A percentile compares a stretch with the other conserved stretches of the same genome.
phyloP scores from a whole-genome alignment of 805 yeast species.

The Torulaspora maleeae region DNA sequence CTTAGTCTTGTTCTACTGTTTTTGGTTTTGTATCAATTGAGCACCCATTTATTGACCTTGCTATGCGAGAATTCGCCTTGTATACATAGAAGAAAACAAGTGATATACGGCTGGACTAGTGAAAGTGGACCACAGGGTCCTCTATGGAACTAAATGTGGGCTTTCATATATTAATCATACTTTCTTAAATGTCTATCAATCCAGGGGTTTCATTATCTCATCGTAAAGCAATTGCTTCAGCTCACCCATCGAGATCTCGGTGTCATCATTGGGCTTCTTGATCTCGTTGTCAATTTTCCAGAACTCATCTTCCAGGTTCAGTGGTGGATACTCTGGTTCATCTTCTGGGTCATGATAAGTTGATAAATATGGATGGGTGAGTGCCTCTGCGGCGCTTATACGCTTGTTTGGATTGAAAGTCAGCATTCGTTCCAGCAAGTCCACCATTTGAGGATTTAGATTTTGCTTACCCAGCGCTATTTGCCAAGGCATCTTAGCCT shows the following conservation, averaged over 20 bases:
- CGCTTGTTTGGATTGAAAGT: conserved; percentile 73
- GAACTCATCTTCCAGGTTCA: conserved; percentile 36
- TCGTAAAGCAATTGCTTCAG: conserved; percentile 72
- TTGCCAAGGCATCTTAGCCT: conserved; percentile 48
- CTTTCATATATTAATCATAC: background rate
- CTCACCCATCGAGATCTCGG: conserved; percentile 67
- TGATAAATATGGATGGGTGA: conserved; percentile 65
- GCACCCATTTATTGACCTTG: background rate
- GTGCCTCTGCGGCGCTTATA: conserved; percentile 68
- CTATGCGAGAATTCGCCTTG: background rate
- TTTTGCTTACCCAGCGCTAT: conserved; percentile 24
- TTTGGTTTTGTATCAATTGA: background rate
- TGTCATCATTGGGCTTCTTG: conserved; percentile 45
- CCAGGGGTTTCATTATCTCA: conserved; percentile 60
- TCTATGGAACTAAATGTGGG: no score
- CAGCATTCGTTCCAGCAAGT: conserved; percentile 61
- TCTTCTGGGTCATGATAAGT: conserved; percentile 68
- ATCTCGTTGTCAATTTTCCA: conserved; percentile 41
- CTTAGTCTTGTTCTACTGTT: background rate
- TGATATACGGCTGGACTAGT: no score
- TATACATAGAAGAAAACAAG: background rate
- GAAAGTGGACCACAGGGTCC: no score
- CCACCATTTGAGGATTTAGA: conserved; percentile 47
- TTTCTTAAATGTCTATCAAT: conserved; percentile 7
- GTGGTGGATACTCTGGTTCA: conserved; percentile 49